These are phyloP conservation scores for Neurospora discreta DNA, from an alignment of 495 filamentous ascomycete species.

Conservation along the genomic window DNA sequence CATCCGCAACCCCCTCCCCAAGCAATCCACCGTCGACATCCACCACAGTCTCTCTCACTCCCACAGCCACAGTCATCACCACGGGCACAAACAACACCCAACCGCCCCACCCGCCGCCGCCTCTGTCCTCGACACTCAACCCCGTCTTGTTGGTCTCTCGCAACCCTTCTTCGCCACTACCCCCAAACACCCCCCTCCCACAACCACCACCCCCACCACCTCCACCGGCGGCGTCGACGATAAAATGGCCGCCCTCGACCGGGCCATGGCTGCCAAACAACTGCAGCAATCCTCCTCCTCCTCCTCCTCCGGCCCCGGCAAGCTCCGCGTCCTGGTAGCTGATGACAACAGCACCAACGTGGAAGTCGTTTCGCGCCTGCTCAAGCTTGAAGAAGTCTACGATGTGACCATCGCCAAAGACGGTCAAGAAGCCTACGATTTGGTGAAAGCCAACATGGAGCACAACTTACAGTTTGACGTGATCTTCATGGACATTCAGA, in stretches of 20 bases:
- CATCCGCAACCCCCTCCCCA: slow-evolving; percentile 22
- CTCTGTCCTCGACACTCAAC: slow-evolving; percentile 42
- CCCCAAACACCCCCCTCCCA: slow-evolving; percentile 25
- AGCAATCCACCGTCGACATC: slow-evolving; percentile 16
- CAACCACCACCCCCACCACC: background rate
- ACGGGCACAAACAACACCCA: background rate
- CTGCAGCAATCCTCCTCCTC: slow-evolving; percentile 11
- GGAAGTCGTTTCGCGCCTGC: slow-evolving; percentile 62
- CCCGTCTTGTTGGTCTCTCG: slow-evolving; percentile 70
- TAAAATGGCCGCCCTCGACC: slow-evolving; percentile 33
- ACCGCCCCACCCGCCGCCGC: slow-evolving; percentile 1
- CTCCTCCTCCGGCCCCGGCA: slow-evolving; percentile 34
- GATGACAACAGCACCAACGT: slow-evolving; percentile 95
- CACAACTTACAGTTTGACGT: slow-evolving; percentile 60
- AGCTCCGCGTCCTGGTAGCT: slow-evolving; percentile 76
- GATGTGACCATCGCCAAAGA: slow-evolving; percentile 76
- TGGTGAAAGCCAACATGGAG: slow-evolving; percentile 73
- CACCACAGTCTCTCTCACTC: slow-evolving; percentile 5
- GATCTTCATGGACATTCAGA: slow-evolving; percentile 93
- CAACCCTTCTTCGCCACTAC: slow-evolving; percentile 73
- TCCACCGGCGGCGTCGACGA: slow-evolving; percentile 13
- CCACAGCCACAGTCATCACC: background rate
- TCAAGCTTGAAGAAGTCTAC: slow-evolving; percentile 46
- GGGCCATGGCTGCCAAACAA: slow-evolving; percentile 39
- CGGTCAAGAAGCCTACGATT: slow-evolving; percentile 80